These are phyloP conservation scores for Erucastrum elatum DNA, from an alignment of 345 rosid species.

Conservation along the genomic window DNA sequence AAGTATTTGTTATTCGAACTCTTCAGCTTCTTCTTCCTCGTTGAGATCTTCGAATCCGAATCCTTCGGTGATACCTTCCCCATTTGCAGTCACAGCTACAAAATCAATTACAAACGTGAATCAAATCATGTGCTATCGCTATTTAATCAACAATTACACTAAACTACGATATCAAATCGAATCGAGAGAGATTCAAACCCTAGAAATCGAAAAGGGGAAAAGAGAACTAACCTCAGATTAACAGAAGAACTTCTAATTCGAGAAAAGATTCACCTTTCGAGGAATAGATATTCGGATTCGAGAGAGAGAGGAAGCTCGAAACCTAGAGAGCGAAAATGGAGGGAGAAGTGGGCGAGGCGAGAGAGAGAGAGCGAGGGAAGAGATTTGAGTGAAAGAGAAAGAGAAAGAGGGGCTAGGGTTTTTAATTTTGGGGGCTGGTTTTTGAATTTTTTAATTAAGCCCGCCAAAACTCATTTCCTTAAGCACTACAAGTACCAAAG, in stretches of 20 bases:
- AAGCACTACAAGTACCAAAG: conserved; percentile 18
- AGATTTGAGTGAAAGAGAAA: conserved; percentile 9
- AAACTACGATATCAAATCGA: background rate
- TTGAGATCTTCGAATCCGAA: conserved; percentile 41
- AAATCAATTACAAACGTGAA: background rate
- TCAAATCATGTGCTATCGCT: background rate
- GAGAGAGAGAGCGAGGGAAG: conserved; percentile 30
- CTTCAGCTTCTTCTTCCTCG: conserved; percentile 58
- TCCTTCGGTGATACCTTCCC: conserved; percentile 72
- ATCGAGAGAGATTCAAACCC: conserved; percentile 10
- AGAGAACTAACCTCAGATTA: conserved; percentile 21
- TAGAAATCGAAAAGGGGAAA: conserved; percentile 8
- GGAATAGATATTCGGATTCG: conserved; percentile 8
- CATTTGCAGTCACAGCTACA: conserved; percentile 41
- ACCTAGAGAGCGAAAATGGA: conserved; percentile 26
- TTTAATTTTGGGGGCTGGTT: conserved; percentile 51
- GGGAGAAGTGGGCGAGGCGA: conserved; percentile 15
- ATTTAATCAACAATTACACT: background rate
- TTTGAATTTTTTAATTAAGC: conserved; percentile 45
- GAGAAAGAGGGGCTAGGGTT: conserved; percentile 61
- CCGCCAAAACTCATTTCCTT: conserved; percentile 59
- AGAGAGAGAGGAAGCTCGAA: conserved; percentile 25
- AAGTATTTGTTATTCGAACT: conserved; percentile 59
- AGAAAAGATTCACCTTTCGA: conserved; percentile 9
- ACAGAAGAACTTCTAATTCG: conserved; percentile 1